Conservation (phyloP, 768 basidiomycete genomes). For the Trametes meyenii region DNA sequence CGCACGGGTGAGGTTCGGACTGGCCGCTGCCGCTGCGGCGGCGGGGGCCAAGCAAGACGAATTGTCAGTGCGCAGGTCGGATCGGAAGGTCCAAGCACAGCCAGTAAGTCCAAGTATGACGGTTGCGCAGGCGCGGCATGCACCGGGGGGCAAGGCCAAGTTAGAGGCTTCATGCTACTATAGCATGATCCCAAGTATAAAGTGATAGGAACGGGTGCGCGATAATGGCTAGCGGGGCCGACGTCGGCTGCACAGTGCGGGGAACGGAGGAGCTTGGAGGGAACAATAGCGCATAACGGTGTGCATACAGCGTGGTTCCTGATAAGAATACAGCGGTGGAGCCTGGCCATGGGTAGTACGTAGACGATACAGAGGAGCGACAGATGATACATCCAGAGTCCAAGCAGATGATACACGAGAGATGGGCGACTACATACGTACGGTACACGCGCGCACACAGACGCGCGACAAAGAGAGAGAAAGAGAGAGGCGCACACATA, state of each 20-base stretch:
- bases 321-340: constrained; percentile 17
- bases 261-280: background rate
- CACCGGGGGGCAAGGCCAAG: no score
- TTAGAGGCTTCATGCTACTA: no score
- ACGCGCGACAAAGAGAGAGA: background rate
- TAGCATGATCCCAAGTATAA: no score
- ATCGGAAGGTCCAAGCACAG: no score
- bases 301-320: background rate
- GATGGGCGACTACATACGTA: background rate
- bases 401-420: background rate
- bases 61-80: no score
- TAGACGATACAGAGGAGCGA: constrained; percentile 8
- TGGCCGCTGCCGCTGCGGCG: background rate
- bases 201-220: no score
- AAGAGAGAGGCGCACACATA: background rate
- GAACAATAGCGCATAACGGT: background rate
- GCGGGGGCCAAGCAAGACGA: background rate
- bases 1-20: no score
- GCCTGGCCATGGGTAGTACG: background rate
- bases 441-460: background rate
- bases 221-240: no score
- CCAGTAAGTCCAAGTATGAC: no score
- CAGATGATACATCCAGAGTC: constrained; percentile 19
- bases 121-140: no score
- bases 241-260: no score